Evolutionary conservation across 805 yeast species (phyloP), one percentile per base, ranked within the genome.

Genomic region (Spathaspora gorwiae): DNA sequence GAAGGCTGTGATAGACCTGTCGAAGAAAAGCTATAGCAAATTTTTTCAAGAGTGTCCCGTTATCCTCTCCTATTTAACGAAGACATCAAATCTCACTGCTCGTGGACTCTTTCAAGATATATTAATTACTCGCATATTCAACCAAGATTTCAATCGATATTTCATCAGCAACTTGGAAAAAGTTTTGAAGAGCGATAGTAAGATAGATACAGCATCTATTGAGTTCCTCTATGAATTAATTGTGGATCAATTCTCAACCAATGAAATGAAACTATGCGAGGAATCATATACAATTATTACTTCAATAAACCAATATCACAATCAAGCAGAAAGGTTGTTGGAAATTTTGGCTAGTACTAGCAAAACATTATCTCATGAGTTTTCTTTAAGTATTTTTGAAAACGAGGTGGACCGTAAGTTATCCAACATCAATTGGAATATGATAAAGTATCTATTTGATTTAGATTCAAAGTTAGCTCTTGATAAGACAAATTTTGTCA

Each of bases 381-480:
- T 84, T 52, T 62, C 83, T 24, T 57, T 68, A 8, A 52, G 63
- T 1, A 56, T 78, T 3, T 74, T 75, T 27, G 31, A 35, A 30
- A 59, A 62, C 6, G 53, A 51, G 4, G 68, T 68, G 10, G 40
- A 70, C 5, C 26, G 39, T 10, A 43, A 48, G 1, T 46, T 47
- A 10, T 42, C 52, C 31, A 29, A 36, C 1, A 49, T 68, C 27
- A 72, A 73, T 46, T 78, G 80, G 78, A 51, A 55, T 1, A 60
- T 84, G 43, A 57, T 84, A 4, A 64, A 61, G 1, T 66, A 75
- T 32, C 62, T 83, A 4, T 54, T 83, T 11, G 68, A 68, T 26
- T 68, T 83, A 43, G 84, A 83, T 59, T 68, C 80, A 3, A 84
- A 80, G 45, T 64, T 84, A 42, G 83, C 84, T n/a, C 63, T 77